Conservation (phyloP, 2,329 filamentous ascomycete genomes). For the Grosmannia penicillata region DNA sequence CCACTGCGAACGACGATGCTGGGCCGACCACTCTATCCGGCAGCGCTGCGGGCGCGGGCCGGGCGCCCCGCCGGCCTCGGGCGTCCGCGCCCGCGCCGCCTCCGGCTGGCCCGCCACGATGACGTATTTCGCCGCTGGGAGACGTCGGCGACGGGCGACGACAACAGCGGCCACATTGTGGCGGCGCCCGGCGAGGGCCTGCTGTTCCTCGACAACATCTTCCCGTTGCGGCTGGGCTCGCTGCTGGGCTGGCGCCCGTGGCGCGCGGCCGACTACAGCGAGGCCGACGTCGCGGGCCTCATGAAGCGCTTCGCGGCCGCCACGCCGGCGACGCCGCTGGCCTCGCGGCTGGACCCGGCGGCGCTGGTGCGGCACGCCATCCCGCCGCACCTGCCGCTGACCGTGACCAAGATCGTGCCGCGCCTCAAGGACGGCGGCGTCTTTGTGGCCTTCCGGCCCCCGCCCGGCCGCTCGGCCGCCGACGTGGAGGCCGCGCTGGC, state of each 20-base stretch:
- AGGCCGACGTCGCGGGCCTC: conserved; percentile 32
- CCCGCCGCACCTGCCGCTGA: conserved; percentile 45
- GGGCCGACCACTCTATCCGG: no score
- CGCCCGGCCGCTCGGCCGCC: conserved; percentile 21
- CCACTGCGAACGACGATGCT: no score
- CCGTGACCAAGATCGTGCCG: conserved; percentile 69
- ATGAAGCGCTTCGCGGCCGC: conserved; percentile 36
- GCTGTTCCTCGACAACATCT: conserved; percentile 84
- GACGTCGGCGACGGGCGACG: conserved; percentile 35
- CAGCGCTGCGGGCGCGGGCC: no score
- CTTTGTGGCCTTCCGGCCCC: conserved; percentile 69
- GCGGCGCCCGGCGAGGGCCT: conserved; percentile 64
- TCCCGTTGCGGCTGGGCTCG: conserved; percentile 56
- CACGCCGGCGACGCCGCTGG: not conserved
- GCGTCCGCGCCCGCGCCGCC: no score
- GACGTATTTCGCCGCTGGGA: conserved; percentile 20
- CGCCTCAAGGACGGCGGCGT: conserved; percentile 83
- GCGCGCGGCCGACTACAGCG: conserved; percentile 17
- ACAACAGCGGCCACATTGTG: conserved; percentile 70
- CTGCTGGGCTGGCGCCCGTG: conserved; percentile 29
- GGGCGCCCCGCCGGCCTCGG: no score
- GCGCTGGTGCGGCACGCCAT: conserved; percentile 45
- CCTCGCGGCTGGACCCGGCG: conserved; percentile 28
- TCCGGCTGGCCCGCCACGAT: no score
- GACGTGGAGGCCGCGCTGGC: conserved; percentile 38